Evolutionary conservation across 768 basidiomycete genomes (phyloP), one percentile per base, ranked within the genome.

Genomic region (Myochromella boudieri): DNA sequence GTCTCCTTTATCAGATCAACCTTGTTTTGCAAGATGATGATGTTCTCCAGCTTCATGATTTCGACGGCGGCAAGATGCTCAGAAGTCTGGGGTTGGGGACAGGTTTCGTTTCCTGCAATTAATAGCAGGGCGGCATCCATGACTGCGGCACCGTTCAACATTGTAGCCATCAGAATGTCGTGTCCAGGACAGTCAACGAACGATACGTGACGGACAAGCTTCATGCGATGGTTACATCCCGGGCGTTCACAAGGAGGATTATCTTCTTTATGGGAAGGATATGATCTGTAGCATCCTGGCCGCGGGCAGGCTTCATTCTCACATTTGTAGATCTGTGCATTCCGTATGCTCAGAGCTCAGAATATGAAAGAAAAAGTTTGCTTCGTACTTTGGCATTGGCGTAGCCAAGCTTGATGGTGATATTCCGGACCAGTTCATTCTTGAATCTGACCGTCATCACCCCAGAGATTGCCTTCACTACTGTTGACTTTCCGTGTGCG

Each of bases 111-210:
- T 22, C 91, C 97, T 17, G 97, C 97, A 48, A 99, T 83, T 44
- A 99, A 85, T 1, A 99, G 78, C 0, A 98, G 74, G 4, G 97
- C 97, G 44, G 95, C 97, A 69, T 98, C 95, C 97, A 98, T 99
- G 76, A 98, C 95, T 8, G 97, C 97, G 32, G 97, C 97, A 68
- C 95, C 97, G 78, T 98, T 98, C 58, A 99, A 76, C 97, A 99
- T 99, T 54, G 95, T 99, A 41, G 97, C 97, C 97, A 99, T 99
- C 68, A 99, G 85, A 84, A 99, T 98, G 68, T 97, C 94, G 81
- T 95, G 95, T 52, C 95, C 91, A 1, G 91, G 92, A 58, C 88
- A 93, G 68, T 99, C 97, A 63, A 99, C 97, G 68, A 99, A 99
- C 3, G 95, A 98, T 61, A 98, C 95, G 60, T 99, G 97, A 55